Base-by-base conservation (phyloP, 192 early-diverging fungal species). In the Gigaspora rosea region DNA sequence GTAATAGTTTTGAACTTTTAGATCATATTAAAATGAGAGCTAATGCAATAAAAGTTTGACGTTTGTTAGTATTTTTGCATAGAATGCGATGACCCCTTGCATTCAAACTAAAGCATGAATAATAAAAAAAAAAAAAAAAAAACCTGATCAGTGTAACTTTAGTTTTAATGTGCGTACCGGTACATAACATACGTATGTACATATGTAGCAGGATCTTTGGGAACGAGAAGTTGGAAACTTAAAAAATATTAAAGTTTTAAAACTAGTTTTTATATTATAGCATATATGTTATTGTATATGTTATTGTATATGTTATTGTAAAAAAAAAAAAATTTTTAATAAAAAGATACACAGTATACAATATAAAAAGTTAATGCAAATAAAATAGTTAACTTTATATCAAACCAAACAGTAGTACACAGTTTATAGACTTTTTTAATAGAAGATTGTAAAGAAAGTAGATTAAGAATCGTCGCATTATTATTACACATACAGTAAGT, bases 11-110 rank as follows among this genome's bases (percentile, higher is more conserved):
- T 66, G 64, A 66, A 66, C 41, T 46, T 62, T 66, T 46, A 46
- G 41, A 66, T 46, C n/a, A 47, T 18, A 66, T 66, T 66, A 35
- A n/a, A 66, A 47, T 16, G 41, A 41, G 36, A 35, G 64, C 16
- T 12, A 66, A 66, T 66, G 64, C 64, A 66, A 66, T 66, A 66
- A 66, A 66, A 66, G 64, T 66, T 66, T 66, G 64, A 66, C 64
- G 64, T 66, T 66, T 66, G 46, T 32, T n/a, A 47, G 33, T 46
- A 32, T 12, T 62, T n/a, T 15, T 57, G 54, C 15, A n/a, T 20
- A 57, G 16, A 57, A 35, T 32, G 59, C 59, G 41, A 66, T 46
- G 36, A 32, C 64, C 36, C 62, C 35, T 41, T 66, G 36, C 64
- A 66, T 35, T 32, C 36, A 7, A 15, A 66, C 12, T 12, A 41